phyloP scores from a whole-genome alignment of 208 protist genomes.

The Spongospora subterranea region DNA sequence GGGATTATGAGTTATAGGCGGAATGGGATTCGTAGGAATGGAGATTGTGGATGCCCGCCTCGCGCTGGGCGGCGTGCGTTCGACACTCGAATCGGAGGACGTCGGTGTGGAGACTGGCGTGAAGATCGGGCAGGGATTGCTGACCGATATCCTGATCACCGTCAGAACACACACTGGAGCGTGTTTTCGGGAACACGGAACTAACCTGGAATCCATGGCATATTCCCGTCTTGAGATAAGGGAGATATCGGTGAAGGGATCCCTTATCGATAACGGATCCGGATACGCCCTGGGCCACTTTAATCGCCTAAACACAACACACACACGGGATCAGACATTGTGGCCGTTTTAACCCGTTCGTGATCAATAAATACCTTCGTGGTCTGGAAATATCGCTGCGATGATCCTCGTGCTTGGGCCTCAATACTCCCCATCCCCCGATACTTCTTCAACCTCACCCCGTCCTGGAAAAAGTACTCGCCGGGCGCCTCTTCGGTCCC shows the following conservation, averaged over 20 bases:
- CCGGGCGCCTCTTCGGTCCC: slow-evolving; percentile 72
- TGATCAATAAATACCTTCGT: background rate
- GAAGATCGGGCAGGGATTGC: slow-evolving; percentile 52
- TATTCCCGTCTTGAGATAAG: slow-evolving; percentile 68
- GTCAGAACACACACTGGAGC: background rate
- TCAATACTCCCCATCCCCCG: slow-evolving; percentile 73
- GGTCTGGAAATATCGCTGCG: slow-evolving; percentile 69
- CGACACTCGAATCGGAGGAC: slow-evolving; percentile 65
- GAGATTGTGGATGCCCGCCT: slow-evolving; percentile 64
- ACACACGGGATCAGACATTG: background rate
- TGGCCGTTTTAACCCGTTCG: background rate
- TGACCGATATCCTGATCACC: slow-evolving; percentile 68
- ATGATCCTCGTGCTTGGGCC: slow-evolving; percentile 67
- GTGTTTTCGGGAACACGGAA: background rate
- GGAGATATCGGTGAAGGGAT: slow-evolving; percentile 68
- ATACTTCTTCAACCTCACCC: slow-evolving; percentile 67
- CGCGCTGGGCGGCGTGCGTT: slow-evolving; percentile 62
- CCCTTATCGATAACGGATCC: slow-evolving; percentile 71
- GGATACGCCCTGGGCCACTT: slow-evolving; percentile 62
- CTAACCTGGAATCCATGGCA: slow-evolving; percentile 65
- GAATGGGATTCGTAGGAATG: slow-evolving; percentile 59
- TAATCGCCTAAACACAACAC: background rate
- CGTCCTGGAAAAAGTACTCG: slow-evolving; percentile 71
- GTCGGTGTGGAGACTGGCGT: background rate
- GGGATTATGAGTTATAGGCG: background rate